A percentile compares a stretch with the other conserved stretches of the same genome.
Evolutionary conservation across 331 rosid genomes (phyloP).

Genomic region (Telfairia occidentalis): DNA sequence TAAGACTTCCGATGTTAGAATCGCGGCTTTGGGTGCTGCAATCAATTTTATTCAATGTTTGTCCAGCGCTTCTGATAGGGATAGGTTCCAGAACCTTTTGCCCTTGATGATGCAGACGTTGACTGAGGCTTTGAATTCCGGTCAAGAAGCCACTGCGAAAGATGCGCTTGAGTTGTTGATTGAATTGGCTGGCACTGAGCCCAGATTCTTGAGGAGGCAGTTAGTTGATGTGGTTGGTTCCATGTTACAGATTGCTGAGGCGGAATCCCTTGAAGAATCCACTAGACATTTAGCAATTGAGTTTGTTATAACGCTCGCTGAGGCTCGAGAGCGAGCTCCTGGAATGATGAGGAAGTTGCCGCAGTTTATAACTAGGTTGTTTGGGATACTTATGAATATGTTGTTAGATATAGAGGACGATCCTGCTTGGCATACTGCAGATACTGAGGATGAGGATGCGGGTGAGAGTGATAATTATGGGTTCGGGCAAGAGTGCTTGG

Average conservation of each 20-base stretch:
- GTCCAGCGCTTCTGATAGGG: conserved; percentile 61
- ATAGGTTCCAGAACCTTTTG: conserved; percentile 73
- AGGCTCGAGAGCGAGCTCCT: conserved; percentile 92
- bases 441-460: conserved; percentile 79
- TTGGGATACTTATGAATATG: conserved; percentile 81
- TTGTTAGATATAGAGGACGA: conserved; percentile 79
- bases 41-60: conserved; percentile 85
- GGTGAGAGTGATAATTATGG: conserved; percentile 80
- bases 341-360: conserved; percentile 99
- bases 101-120: conserved; percentile 89
- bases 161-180: conserved; percentile 85
- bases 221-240: conserved; percentile 83
- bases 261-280: conserved; percentile 75
- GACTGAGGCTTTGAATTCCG: conserved; percentile 72
- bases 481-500: conserved; percentile 92
- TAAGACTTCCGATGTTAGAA: conserved; percentile 52
- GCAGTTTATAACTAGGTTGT: conserved; percentile 73
- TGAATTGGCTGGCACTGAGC: conserved; percentile 89
- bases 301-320: conserved; percentile 82
- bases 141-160: conserved; percentile 83
- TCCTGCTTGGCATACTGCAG: conserved; percentile 80
- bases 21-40: conserved; percentile 82
- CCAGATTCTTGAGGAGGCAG: conserved; percentile 77
- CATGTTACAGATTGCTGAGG: conserved; percentile 89
- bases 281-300: conserved; percentile 87